Evolutionary conservation across 768 basidiomycete genomes (phyloP).

Genomic region (Boletus patriciae): DNA sequence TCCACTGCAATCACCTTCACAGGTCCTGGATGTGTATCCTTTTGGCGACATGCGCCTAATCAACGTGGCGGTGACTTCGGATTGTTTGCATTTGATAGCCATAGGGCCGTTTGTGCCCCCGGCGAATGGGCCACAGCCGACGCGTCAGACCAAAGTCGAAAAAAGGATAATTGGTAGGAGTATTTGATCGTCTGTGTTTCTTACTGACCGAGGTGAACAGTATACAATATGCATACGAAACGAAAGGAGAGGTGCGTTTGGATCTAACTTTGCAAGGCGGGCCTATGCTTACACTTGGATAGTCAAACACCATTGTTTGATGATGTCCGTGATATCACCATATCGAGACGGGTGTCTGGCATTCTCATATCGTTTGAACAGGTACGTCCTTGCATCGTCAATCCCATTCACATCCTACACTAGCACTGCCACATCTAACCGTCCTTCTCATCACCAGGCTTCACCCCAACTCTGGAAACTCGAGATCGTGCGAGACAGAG

Average conservation of each 20-base stretch:
- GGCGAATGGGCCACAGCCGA: slow-evolving; percentile 44
- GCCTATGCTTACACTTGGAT: neutral
- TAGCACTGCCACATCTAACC: neutral
- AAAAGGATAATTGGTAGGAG: slow-evolving; percentile 51
- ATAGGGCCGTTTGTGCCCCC: slow-evolving; percentile 47
- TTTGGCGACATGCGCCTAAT: slow-evolving; percentile 47
- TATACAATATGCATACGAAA: slow-evolving; percentile 48
- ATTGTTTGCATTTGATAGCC: slow-evolving; percentile 44
- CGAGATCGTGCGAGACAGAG: slow-evolving; percentile 54
- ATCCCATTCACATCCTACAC: neutral
- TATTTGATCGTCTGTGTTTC: neutral
- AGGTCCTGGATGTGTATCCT: slow-evolving; percentile 42
- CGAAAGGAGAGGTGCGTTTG: slow-evolving; percentile 45
- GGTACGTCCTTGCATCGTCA: slow-evolving; percentile 3
- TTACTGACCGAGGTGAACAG: slow-evolving; percentile 28
- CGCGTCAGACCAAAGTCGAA: slow-evolving; percentile 45
- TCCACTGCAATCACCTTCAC: neutral
- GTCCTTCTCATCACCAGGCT: slow-evolving; percentile 40
- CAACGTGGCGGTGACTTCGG: slow-evolving; percentile 50
- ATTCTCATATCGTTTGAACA: slow-evolving; percentile 42
- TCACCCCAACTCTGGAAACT: slow-evolving; percentile 77
- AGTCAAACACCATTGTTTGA: slow-evolving; percentile 55
- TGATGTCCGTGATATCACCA: slow-evolving; percentile 51
- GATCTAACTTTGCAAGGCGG: neutral
- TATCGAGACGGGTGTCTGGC: slow-evolving; percentile 43